A percentile compares a stretch with the other conserved stretches of the same genome.
phyloP scores from a whole-genome alignment of 306 rosid species.

The Prunus mira region DNA sequence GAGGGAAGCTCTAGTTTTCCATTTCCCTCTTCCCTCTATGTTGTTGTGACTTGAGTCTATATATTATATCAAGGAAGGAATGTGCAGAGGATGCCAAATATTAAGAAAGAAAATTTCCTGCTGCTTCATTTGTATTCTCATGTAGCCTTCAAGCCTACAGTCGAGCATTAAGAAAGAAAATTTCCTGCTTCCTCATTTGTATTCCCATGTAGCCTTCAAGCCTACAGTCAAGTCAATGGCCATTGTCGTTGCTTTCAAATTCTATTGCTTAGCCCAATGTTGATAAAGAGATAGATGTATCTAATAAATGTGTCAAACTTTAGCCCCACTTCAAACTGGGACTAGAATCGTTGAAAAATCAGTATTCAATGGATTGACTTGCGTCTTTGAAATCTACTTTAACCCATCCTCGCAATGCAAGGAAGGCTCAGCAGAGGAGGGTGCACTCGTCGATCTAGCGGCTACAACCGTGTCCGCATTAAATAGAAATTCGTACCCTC shows the following conservation, averaged over 20 bases:
- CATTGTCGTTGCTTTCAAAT: background rate
- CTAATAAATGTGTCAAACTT: no score
- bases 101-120: background rate
- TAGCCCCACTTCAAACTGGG: no score
- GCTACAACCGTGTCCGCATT: no score
- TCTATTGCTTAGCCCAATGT: no score
- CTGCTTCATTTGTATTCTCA: background rate
- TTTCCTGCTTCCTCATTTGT: background rate
- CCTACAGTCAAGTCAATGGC: background rate
- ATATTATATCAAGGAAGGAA: background rate
- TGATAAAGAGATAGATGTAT: no score
- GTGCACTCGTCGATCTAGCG: background rate
- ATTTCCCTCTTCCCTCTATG: background rate
- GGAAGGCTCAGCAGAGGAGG: background rate
- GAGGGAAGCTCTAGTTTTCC: background rate
- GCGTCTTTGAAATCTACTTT: no score
- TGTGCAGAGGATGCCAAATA: background rate
- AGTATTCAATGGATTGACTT: no score
- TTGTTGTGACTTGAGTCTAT: background rate
- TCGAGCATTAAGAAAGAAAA: background rate
- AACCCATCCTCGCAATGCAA: no score
- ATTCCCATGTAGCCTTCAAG: background rate
- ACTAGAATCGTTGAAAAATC: no score
- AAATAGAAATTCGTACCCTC: no score
- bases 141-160: background rate